Evolutionary conservation across 495 filamentous ascomycete genomes (phyloP), one percentile per base, ranked within the genome.

Genomic region (Lichina pygmaea): DNA sequence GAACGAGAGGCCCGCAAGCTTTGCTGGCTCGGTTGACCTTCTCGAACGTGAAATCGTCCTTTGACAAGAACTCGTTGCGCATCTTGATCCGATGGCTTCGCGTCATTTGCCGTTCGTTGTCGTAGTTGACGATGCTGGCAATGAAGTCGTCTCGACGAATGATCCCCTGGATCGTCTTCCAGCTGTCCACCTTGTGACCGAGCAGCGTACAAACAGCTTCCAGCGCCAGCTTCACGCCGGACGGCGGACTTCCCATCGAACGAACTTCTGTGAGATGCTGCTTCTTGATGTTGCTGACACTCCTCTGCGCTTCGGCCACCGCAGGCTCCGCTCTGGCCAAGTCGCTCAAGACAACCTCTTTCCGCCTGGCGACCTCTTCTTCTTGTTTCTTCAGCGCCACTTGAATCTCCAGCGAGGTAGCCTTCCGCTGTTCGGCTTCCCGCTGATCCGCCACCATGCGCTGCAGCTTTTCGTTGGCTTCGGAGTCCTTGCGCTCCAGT

Each of bases 221-320:
- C 50, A 99, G 66, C 7, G 86, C 83, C 53, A 95, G 76, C 49
- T 82, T 76, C 44, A 99, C 89, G 57, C 83, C 80, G 51, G 73
- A 69, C 0, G 89, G 89, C 32, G 89, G 89, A 46, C 81, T 84
- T 40, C 71, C 70, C 91, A 99, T 94, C 50, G 86, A 93, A 53
- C 89, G 75, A 37, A 99, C 89, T 74, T 99, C 89, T 24, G 83
- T 93, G 42, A 99, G 68, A 57, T 99, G 91, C 51, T 92, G 82
- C 53, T 77, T 71, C 66, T 95, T 99, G 61, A 99, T 99, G 60
- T 84, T 93, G 64, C 79, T 86, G 49, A 99, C 89, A 58, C 84
- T 92, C 59, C 81, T 79, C 62, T 89, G 80, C 15, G 89, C 89
- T 57, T 93, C 84, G 42, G 77, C 58, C 37, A 99, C 91, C 31